Base-by-base conservation (phyloP, 768 basidiomycete genomes). In the Baorangia bicolor region DNA sequence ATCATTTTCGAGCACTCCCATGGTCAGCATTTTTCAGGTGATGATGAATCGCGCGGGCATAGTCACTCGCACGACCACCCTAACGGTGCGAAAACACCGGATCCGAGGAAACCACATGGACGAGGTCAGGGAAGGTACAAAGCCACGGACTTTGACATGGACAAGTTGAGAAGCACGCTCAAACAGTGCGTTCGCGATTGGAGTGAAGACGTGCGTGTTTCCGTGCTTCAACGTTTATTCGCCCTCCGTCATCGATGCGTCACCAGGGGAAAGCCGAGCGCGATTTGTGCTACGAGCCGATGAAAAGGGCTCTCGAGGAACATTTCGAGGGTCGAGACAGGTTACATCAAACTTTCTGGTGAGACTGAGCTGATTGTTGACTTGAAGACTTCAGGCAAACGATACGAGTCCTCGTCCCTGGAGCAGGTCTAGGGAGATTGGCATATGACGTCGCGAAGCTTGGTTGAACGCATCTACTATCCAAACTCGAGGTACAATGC, bases 151-250 rank as follows among this genome's bases (percentile, higher is more conserved):
- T 81, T 82, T 57, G 89, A 93, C 62, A 88, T 90, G 85, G 93
- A 97, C 68, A 95, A 96, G 67, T 75, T 98, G 38, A 76, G 94
- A 55, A 94, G 92, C 65, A 96, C 94, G 0, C 72, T 98, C 37
- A 92, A 96, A 66, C 94, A 96, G 64, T 88, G 96, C 49, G 94
- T 94, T 11, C 81, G 94, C 13, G 94, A 98, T 66, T 98, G 95
- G 94, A 91, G 89, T 56, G 81, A 78, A 59, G 88, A 92, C 77
- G 92, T 93, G 38, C 41, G 73, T 62, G 2, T 54, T 57, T 23
- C 12, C 18, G 20, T 53, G 37, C 30, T 43, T 30, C 12, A 12
- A 16, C 9, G 2, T 40, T 42, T 38, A 6, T 39, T 42, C 18
- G 13, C 31, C 6, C 13, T 51, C 11, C 27, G 5, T 43, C 28